These are phyloP conservation scores for Tylopilus balloui DNA, from an alignment of 768 basidiomycete species.

Conservation along the genomic window DNA sequence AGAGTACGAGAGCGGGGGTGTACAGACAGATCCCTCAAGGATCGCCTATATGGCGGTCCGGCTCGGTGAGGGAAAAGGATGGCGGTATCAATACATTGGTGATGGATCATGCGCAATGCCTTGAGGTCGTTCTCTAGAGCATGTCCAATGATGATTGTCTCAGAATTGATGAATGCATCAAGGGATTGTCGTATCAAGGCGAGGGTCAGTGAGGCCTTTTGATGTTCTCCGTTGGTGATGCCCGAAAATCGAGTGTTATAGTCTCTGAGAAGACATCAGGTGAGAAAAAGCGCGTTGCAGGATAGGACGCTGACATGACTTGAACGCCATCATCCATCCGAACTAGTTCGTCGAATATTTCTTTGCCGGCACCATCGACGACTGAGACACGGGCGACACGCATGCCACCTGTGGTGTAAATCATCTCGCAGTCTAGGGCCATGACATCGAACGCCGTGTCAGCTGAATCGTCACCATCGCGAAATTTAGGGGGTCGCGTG, in stretches of 20 bases:
- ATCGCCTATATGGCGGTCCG: constrained; percentile 71
- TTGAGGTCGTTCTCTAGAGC: constrained; percentile 93
- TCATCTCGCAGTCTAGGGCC: constrained; percentile 95
- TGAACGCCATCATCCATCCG: constrained; percentile 77
- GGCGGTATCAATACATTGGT: constrained; percentile 81
- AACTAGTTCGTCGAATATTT: constrained; percentile 80
- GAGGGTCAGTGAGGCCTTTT: constrained; percentile 64
- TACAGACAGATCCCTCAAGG: constrained; percentile 77
- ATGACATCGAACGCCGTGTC: constrained; percentile 65
- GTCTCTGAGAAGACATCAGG: constrained; percentile 50
- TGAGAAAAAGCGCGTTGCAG: background rate
- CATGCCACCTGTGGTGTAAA: constrained; percentile 91
- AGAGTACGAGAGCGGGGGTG: background rate
- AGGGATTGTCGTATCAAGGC: constrained; percentile 62
- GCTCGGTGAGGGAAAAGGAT: constrained; percentile 81
- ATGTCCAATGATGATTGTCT: constrained; percentile 88
- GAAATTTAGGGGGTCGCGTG: constrained; percentile 26
- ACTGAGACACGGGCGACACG: constrained; percentile 88
- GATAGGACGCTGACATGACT: constrained; percentile 53
- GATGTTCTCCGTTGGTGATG: constrained; percentile 54
- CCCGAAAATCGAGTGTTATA: constrained; percentile 91
- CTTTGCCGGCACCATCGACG: constrained; percentile 67
- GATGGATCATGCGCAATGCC: constrained; percentile 84
- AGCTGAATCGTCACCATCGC: constrained; percentile 1
- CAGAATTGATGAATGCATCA: constrained; percentile 63